phyloP scores from a whole-genome alignment of 106 monocot species.

The Dioscorea zingiberensis region DNA sequence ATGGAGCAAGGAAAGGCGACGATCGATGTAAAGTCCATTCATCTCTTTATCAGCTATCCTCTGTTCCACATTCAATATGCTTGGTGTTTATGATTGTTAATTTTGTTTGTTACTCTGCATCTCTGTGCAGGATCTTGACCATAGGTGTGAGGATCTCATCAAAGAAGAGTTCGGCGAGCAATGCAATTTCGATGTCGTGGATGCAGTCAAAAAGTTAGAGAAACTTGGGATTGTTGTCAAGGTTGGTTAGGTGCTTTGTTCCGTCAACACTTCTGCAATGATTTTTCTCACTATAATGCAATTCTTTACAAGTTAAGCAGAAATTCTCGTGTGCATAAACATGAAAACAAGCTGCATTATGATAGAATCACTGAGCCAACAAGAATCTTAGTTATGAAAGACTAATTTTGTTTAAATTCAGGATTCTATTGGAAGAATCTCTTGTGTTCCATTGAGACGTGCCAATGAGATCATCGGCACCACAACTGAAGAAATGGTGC shows the following conservation, averaged over 20 bases:
- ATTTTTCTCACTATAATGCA: too few species aligned
- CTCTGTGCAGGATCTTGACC: slow-evolving; percentile 68
- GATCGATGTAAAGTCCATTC: slow-evolving; percentile 35
- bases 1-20: slow-evolving; percentile 89
- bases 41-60: too few species aligned
- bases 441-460: slow-evolving; percentile 45
- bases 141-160: slow-evolving; percentile 76
- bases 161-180: slow-evolving; percentile 69
- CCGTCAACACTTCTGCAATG: background rate
- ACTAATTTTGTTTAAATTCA: slow-evolving; percentile 13
- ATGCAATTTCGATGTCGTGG: slow-evolving; percentile 90
- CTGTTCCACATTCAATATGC: background rate
- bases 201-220: slow-evolving; percentile 90
- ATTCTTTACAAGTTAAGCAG: too few species aligned
- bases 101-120: background rate
- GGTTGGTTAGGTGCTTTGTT: slow-evolving; percentile 32
- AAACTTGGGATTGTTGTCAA: slow-evolving; percentile 79
- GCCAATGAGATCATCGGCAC: slow-evolving; percentile 84
- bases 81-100: too few species aligned
- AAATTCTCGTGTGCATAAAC: too few species aligned
- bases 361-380: background rate
- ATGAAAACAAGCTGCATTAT: too few species aligned
- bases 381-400: background rate
- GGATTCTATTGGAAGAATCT: slow-evolving; percentile 67
- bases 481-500: slow-evolving; percentile 81